Evolutionary conservation across 2,329 filamentous ascomycete genomes (phyloP).

Genomic region (Xylogone sp.): DNA sequence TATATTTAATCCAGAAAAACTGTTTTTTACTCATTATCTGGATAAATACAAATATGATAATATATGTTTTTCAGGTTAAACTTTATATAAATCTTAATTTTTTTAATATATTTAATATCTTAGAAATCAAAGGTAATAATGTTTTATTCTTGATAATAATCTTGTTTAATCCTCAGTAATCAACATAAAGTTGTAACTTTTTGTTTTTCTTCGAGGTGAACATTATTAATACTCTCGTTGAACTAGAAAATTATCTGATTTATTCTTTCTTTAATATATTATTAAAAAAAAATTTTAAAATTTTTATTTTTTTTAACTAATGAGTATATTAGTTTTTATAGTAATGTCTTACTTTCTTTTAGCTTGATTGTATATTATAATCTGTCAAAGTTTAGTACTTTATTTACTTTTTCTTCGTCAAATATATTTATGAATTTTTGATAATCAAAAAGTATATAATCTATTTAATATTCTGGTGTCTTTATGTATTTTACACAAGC

Average conservation of each 20-base stretch:
- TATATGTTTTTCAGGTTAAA: constrained; percentile 30
- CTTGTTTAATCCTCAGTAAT: constrained; percentile 32
- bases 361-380: too few species aligned
- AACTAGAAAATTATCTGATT: constrained; percentile 16
- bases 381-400: too few species aligned
- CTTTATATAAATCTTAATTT: constrained; percentile 26
- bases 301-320: constrained; percentile 9
- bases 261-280: constrained; percentile 14
- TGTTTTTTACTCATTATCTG: constrained; percentile 31
- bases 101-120: constrained; percentile 24
- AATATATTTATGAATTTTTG: neutral
- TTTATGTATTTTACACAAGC: neutral
- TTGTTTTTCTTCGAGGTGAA: constrained; percentile 29
- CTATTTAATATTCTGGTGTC: neutral
- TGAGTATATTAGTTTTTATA: constrained; percentile 10
- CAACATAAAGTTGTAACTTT: constrained; percentile 27
- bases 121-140: constrained; percentile 26
- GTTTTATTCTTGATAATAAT: constrained; percentile 32
- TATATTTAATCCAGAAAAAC: constrained; percentile 29
- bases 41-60: constrained; percentile 28
- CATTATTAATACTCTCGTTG: constrained; percentile 20
- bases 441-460: neutral
- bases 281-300: constrained; percentile 14
- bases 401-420: neutral
- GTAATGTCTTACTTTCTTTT: neutral